Conservation (phyloP, 2,329 filamentous ascomycete species). For the Aaosphaeria arxii region DNA sequence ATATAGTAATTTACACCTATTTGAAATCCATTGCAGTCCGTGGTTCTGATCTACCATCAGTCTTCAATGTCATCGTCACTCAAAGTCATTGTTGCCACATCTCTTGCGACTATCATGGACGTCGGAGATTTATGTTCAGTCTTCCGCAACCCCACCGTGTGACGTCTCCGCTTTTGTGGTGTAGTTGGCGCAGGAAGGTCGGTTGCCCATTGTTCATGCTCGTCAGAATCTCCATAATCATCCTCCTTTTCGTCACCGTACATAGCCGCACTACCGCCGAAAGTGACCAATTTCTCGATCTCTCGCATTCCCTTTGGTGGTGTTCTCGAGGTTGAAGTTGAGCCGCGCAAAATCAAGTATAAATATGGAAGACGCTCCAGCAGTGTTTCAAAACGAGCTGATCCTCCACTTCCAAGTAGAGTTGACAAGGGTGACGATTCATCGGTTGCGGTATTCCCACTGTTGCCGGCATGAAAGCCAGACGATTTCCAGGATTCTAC, state of each 20-base stretch:
- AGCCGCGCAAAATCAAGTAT: slow-evolving; percentile 54
- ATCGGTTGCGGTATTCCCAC: slow-evolving; percentile 4
- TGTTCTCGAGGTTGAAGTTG: no score
- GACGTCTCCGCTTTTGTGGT: slow-evolving; percentile 12
- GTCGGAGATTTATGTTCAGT: slow-evolving; percentile 13
- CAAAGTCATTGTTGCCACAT: slow-evolving; percentile 32
- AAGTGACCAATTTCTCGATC: no score
- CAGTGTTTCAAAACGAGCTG: slow-evolving; percentile 70
- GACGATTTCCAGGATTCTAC: slow-evolving; percentile 38
- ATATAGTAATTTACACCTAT: no score
- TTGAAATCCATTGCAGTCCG: no score
- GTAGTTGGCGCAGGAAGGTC: slow-evolving; percentile 35
- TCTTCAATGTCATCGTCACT: slow-evolving; percentile 43
- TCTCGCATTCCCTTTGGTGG: no score
- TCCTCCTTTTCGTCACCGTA: slow-evolving; percentile 27
- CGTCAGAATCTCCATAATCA: slow-evolving; percentile 28
- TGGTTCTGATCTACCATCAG: slow-evolving; percentile 6
- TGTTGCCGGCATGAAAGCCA: slow-evolving; percentile 9
- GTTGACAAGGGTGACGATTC: slow-evolving; percentile 10
- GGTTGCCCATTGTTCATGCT: slow-evolving; percentile 43
- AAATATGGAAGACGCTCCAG: slow-evolving; percentile 87
- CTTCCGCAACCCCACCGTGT: background rate
- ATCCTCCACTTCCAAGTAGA: slow-evolving; percentile 58
- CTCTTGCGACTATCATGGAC: slow-evolving; percentile 8
- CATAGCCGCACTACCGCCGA: no score